Evolutionary conservation across 2,329 filamentous ascomycete species (phyloP).

Genomic region (Neofusicoccum kwambonambiense): DNA sequence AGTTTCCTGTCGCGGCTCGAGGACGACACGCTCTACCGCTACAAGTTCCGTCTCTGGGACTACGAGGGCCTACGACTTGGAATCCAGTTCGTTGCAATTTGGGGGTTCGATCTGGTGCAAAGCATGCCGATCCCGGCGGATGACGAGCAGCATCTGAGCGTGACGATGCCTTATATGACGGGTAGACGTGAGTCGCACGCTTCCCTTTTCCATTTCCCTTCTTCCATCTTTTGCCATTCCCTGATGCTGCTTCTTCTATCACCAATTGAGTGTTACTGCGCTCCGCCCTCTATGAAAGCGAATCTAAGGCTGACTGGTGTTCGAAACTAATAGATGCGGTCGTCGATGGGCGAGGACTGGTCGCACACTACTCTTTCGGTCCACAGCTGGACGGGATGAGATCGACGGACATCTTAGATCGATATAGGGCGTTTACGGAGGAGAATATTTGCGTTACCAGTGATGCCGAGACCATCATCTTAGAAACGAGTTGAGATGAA

Average conservation of each 20-base stretch:
- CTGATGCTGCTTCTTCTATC: no score
- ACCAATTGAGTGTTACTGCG: no score
- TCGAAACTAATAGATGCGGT: not conserved
- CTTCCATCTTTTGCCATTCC: not conserved
- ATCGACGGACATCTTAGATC: slow-evolving; percentile 7
- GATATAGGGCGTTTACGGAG: not conserved
- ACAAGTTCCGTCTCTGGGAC: slow-evolving; percentile 39
- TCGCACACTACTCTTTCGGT: slow-evolving; percentile 1
- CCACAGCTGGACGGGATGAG: not conserved
- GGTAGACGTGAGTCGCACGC: slow-evolving; percentile 31
- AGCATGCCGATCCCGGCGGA: slow-evolving; percentile 46
- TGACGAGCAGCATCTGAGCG: slow-evolving; percentile 49
- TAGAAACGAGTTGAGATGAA: not conserved
- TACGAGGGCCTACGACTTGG: slow-evolving; percentile 53
- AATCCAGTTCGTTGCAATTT: slow-evolving; percentile 55
- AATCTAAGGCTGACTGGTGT: not conserved
- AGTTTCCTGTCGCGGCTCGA: slow-evolving; percentile 31
- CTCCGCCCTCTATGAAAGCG: no score
- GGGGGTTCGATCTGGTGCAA: slow-evolving; percentile 49
- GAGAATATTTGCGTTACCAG: slow-evolving; percentile 2
- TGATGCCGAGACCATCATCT: no score
- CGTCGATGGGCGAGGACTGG: slow-evolving; percentile 3
- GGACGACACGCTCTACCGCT: slow-evolving; percentile 20
- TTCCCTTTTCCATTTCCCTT: not conserved
- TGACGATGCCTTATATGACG: slow-evolving; percentile 37